A percentile compares a stretch with the other conserved stretches of the same genome.
These are phyloP conservation scores for Dacryopinax spathularia DNA, from an alignment of 768 basidiomycete genomes.

Conservation along the genomic window DNA sequence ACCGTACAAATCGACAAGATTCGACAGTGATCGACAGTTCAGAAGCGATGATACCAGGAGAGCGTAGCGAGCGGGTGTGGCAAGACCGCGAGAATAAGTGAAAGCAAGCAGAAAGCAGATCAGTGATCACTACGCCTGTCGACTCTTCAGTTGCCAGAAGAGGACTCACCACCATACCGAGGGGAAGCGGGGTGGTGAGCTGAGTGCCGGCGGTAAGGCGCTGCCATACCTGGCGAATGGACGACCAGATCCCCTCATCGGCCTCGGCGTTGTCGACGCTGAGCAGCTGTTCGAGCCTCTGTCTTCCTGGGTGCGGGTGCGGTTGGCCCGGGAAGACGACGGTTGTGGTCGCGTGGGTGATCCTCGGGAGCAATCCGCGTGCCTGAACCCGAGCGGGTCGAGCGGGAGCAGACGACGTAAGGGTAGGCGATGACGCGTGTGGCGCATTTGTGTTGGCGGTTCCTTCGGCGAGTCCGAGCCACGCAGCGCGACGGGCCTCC, in stretches of 20 bases:
- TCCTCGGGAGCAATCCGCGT: too few relatives aligned
- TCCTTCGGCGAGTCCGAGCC: too few relatives aligned
- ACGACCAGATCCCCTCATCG: neutral
- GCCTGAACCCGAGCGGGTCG: neutral
- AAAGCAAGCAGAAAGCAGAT: too few relatives aligned
- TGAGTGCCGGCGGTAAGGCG: neutral
- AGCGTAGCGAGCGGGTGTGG: too few relatives aligned
- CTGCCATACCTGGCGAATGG: slow-evolving; percentile 2
- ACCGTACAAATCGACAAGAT: too few relatives aligned
- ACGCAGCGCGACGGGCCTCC: neutral
- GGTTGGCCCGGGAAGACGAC: neutral
- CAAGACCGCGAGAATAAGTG: too few relatives aligned
- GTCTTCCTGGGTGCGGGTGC: neutral
- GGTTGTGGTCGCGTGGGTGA: too few relatives aligned
- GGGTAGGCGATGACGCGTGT: neutral
- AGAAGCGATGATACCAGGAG: too few relatives aligned
- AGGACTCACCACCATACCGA: neutral
- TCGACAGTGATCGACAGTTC: too few relatives aligned
- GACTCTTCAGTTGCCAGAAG: neutral
- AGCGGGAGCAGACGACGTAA: slow-evolving; percentile 1
- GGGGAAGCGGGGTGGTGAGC: neutral
- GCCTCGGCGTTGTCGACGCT: slow-evolving; percentile 4
- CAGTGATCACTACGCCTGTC: too few relatives aligned
- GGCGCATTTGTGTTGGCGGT: too few relatives aligned
- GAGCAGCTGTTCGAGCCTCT: neutral